Evolutionary conservation across 441 rosid genomes (phyloP).

Genomic region (Geranium incanum): DNA sequence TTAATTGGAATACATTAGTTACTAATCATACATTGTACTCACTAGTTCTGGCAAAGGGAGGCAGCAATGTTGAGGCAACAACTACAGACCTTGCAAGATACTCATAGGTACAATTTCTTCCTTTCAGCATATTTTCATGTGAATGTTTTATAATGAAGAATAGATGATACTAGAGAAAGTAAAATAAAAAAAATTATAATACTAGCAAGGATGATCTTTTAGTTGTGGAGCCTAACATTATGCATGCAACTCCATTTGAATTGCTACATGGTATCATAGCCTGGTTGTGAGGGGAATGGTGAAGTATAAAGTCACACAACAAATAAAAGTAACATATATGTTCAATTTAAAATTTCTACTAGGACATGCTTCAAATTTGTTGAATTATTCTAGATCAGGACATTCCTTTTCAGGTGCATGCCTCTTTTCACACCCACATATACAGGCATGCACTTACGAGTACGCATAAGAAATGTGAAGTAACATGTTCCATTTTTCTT

Average conservation of each 20-base stretch:
- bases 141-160: background rate
- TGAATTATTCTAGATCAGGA: background rate
- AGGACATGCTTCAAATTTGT: background rate
- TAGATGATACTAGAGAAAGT: background rate
- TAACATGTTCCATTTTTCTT: background rate
- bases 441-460: background rate
- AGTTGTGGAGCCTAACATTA: no score
- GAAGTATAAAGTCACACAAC: no score
- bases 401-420: background rate
- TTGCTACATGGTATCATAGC: no score
- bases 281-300: no score
- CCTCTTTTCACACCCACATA: background rate
- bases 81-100: conserved; percentile 68
- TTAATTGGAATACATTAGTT: background rate
- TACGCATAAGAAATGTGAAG: no score
- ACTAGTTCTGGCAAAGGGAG: conserved; percentile 84
- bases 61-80: conserved; percentile 73
- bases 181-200: background rate
- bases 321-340: no score
- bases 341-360: no score
- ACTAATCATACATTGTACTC: conserved; percentile 19
- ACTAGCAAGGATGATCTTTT: no score
- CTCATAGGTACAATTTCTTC: conserved; percentile 53
- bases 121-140: conserved; percentile 11
- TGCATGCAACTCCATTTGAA: no score